Conservation (phyloP, 768 basidiomycete genomes). For the Brasilioporus rufonigricans region DNA sequence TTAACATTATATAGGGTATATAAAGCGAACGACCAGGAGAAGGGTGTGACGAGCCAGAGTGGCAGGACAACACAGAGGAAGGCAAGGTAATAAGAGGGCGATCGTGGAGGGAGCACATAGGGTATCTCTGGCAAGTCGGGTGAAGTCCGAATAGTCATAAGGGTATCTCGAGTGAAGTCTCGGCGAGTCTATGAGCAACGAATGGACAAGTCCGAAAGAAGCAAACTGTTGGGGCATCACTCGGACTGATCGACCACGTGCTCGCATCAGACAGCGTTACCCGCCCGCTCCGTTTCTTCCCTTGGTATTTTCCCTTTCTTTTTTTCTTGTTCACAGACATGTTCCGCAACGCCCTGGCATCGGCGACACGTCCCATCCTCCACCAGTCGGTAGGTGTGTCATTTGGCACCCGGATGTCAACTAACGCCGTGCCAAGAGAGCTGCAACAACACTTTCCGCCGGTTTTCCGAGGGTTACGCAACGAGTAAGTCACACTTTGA, state of each 20-base stretch:
- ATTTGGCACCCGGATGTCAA: neutral
- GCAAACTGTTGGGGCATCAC: neutral
- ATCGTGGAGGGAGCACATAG: conserved; percentile 36
- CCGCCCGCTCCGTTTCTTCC: conserved; percentile 30
- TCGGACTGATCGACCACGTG: neutral
- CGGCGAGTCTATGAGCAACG: neutral
- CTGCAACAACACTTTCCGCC: conserved; percentile 75
- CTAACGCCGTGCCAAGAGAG: conserved; percentile 43
- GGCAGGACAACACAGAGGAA: conserved; percentile 57
- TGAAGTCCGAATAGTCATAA: conserved; percentile 1
- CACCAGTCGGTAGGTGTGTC: conserved; percentile 48
- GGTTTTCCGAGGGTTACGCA: conserved; percentile 75
- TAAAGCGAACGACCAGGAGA: conserved; percentile 62
- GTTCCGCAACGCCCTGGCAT: conserved; percentile 64
- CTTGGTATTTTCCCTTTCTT: conserved; percentile 22
- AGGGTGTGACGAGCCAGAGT: conserved; percentile 58
- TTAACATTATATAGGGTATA: conserved; percentile 45
- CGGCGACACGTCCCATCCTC: conserved; percentile 52
- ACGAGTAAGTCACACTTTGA: conserved; percentile 46
- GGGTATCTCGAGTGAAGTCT: conserved; percentile 5
- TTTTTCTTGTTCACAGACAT: conserved; percentile 35
- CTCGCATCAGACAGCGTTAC: no score
- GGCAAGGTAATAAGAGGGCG: conserved; percentile 56
- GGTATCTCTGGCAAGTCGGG: conserved; percentile 35
- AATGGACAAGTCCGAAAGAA: neutral